Evolutionary conservation across 805 yeast genomes (phyloP), one percentile per base, ranked within the genome.

Genomic region (Saccharomycopsis schoenii): DNA sequence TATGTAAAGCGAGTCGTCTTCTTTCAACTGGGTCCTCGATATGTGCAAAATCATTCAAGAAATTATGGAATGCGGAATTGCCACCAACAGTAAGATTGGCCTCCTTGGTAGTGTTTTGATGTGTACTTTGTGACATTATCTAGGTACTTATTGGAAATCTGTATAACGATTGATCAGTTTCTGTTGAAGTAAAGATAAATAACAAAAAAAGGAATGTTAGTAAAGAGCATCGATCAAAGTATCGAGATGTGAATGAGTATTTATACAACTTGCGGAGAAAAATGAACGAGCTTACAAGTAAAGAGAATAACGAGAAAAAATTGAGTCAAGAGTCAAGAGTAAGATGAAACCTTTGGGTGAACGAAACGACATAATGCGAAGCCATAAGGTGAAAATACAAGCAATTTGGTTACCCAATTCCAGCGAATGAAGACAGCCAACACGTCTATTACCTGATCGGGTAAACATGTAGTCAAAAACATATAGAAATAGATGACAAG

Each of bases 31-130:
- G 96, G 72, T 88, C 96, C 63, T 84, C 87, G 64, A 88, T 81
- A 70, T 88, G 88, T 51, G 93, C 88, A 67, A 85, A 88, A 73
- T 88, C 90, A 61, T 84, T 88, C 65, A 87, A 70, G 74, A 81
- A 88, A 71, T 88, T 89, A 77, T 88, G 92, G 82, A 88, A 88
- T 58, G 94, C 94, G 65, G 89, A 83, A 71, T 88, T 86, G 77
- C 96, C 94, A 76, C 96, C 96, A 12, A 67, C 75, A 54, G 85
- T 82, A 64, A 56, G 15, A 42, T 55, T 42, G 4, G 8, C 60
- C 1, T 39, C 25, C 15, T 54, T 57, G 34, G 24, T 14, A 9
- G 5, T 24, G 9, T 8, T 42, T 15, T n/a, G 2, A 6, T 47
- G 15, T 12, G 24, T 17, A 10, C 5, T 21, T 9, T 15, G 14